Evolutionary conservation across 2,329 filamentous ascomycete species (phyloP), one percentile per base, ranked within the genome.

Genomic region (Botryotinia narcissicola): DNA sequence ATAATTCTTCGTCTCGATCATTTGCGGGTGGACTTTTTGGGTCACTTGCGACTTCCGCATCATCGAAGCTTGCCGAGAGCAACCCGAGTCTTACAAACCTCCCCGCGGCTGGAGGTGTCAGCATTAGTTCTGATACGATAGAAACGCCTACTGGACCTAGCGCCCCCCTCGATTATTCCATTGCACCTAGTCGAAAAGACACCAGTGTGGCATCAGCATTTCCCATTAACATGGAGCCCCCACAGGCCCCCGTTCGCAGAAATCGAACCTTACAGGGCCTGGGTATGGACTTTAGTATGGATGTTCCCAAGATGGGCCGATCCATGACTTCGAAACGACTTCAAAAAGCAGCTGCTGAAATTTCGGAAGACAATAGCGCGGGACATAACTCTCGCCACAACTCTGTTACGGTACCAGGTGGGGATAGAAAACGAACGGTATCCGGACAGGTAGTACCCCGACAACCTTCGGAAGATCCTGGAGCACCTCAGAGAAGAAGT

Each of bases 371-470:
- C 14, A 59, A 35, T 40, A 44, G 62, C 40, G 57, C 48, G 76
- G 78, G 40, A 72, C 78, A 46, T 18, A 67, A 63, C n/a, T 72
- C 64, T 77, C 66, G 63, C 69, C 76, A 74, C 59, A 79, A 74
- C 72, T 72, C 79, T 74, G 42, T 69, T 59, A 57, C 66, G 16
- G 72, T 77, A 71, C 70, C 74, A 29, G 85, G 84, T 6, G 83
- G 86, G 22, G 93, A 95, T 74, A 90, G 94, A 81, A 98, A 98
- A 84, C 90, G 95, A 77, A 98, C 94, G 1, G 89, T 97, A n/a
- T 97, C 95, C 59, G 95, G 95, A 6, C 93, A 97, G 77, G 88
- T 87, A 22, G 88, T 88, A 67, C 84, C 84, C 67, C 84, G 82
- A 75, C 86, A 84, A 71, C 78, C 81, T 63, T 88, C 87, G 6